Percentiles rank a stretch among this genome's conserved stretches.
Conservation (phyloP, 495 filamentous ascomycete species). For the Astrocystis sublimbata region DNA sequence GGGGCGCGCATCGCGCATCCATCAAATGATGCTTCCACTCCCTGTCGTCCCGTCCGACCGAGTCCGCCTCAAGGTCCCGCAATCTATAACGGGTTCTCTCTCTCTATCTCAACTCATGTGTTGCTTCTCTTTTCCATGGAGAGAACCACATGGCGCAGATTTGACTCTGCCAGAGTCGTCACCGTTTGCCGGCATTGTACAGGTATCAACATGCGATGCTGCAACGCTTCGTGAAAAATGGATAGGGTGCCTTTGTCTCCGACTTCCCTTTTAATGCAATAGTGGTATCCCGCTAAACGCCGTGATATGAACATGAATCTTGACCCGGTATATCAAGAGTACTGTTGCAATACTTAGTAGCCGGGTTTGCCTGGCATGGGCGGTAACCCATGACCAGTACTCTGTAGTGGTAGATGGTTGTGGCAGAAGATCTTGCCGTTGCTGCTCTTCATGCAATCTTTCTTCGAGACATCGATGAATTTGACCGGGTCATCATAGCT, state of each 20-base stretch:
- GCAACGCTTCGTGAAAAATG: neutral
- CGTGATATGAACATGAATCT: conserved; percentile 7
- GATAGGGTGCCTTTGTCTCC: conserved; percentile 4
- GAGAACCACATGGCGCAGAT: too few species aligned
- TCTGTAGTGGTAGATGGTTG: conserved; percentile 49
- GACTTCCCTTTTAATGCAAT: conserved; percentile 16
- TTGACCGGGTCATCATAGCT: conserved; percentile 55
- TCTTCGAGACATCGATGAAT: conserved; percentile 56
- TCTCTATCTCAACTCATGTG: neutral
- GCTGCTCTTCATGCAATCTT: conserved; percentile 40
- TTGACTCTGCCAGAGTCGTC: neutral
- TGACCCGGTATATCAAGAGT: neutral
- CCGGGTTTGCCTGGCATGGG: conserved; percentile 51
- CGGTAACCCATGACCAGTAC: conserved; percentile 43
- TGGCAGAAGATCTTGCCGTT: conserved; percentile 50
- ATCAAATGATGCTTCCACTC: neutral
- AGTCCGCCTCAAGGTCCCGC: neutral
- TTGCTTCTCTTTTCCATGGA: too few species aligned
- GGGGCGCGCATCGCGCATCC: neutral
- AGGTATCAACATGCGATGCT: conserved; percentile 1
- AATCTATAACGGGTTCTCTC: conserved; percentile 3
- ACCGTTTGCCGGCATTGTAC: conserved; percentile 2
- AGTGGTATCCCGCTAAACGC: conserved; percentile 8
- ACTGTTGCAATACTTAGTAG: conserved; percentile 31
- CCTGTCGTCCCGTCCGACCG: neutral